Evolutionary conservation across 1,139 yeast genomes (phyloP), one percentile per base, ranked within the genome.

Genomic region (Hemisphaericaspora xylofermentans): DNA sequence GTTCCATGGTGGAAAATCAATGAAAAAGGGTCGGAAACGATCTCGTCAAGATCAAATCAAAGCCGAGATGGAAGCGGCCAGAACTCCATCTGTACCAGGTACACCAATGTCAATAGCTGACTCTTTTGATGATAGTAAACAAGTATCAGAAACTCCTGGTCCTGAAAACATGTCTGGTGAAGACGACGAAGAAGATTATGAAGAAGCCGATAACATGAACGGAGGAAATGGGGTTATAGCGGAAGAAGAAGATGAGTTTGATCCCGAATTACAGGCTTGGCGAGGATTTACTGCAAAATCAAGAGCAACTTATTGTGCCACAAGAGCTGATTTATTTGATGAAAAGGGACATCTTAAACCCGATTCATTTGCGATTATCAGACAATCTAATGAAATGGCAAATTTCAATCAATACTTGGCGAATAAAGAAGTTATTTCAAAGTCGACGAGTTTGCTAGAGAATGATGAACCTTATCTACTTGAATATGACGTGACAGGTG

Each of bases 401-500:
- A 74, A 76, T 47, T 78, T 78, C 52, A 67, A 64, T 45, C 71
- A 68, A 43, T 78, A 76, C 48, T 59, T 78, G 35, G 67, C 71
- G 24, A 76, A 68, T 44, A 62, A 60, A 27, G 68, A 65, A 46
- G 71, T 68, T 14, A 64, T 71, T 10, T 63, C 73, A 0, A 69
- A 70, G 42, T 62, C 68, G 17, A 64, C 68, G 38, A 76, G 72
- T 44, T 61, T 77, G 33, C 73, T 80, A 37, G 82, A 76, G 36
- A 80, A 73, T 48, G 83, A 80, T 49, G 86, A 82, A 48, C 83
- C 84, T 3, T 84, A 85, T 50, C 63, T 89, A 38, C 69, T 87
- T 33, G 98, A 93, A 57, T 93, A 91, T 60, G 96, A 91, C 52
- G 78, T 86, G 2, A 70, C 80, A 2, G 89, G 95, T 30, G 91